Evolutionary conservation across 2,329 filamentous ascomycete genomes (phyloP).

Genomic region (Colletotrichum sp.): DNA sequence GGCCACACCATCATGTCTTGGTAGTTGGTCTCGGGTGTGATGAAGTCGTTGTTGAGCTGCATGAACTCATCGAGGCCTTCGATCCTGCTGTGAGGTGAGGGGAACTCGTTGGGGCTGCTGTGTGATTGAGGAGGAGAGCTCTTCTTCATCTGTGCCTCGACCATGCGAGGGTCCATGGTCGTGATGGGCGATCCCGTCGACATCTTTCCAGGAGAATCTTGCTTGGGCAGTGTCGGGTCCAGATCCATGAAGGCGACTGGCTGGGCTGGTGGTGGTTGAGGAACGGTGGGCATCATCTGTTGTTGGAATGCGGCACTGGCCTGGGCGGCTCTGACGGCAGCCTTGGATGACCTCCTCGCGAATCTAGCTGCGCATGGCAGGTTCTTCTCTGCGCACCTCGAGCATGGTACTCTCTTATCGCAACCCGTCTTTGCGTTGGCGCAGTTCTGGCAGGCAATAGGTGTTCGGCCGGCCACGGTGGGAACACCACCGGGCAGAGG

Average conservation of each 20-base stretch:
- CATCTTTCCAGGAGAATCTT: constrained; percentile 28
- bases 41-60: constrained; percentile 39
- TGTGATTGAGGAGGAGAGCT: constrained; percentile 37
- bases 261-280: constrained; percentile 21
- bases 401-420: constrained; percentile 42
- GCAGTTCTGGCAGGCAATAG: constrained; percentile 44
- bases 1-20: constrained; percentile 50
- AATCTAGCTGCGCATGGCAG: constrained; percentile 47
- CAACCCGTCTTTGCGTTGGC: constrained; percentile 44
- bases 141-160: constrained; percentile 31
- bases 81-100: constrained; percentile 40
- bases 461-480: constrained; percentile 40
- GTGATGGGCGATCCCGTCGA: constrained; percentile 32
- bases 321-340: constrained; percentile 47
- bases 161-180: constrained; percentile 35
- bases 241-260: constrained; percentile 43
- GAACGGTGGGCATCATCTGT: constrained; percentile 23
- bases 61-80: constrained; percentile 48
- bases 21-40: constrained; percentile 40
- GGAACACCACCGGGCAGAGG: constrained; percentile 46
- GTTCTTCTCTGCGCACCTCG: constrained; percentile 40
- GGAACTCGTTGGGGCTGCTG: constrained; percentile 36
- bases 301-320: constrained; percentile 37
- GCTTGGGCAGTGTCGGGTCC: constrained; percentile 29
- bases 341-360: constrained; percentile 55